Percentiles rank a stretch among this genome's conserved stretches.
phyloP scores from a whole-genome alignment of 371 early-diverging fungal species.

The Globomyces sp. region DNA sequence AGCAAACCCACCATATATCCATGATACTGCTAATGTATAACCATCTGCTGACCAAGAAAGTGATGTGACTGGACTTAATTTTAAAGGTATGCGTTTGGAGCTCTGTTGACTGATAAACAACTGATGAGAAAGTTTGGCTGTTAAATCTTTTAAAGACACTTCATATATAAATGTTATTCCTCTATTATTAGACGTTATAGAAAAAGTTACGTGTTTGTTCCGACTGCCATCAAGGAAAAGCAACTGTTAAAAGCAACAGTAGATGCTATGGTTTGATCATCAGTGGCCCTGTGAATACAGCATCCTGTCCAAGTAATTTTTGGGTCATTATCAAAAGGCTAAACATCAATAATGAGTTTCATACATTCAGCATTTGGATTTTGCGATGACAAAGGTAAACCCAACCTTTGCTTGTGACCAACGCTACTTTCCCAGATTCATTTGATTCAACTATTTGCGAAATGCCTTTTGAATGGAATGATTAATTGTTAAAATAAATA shows the following conservation, averaged over 20 bases:
- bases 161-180: slow-evolving; percentile 14
- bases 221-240: slow-evolving; percentile 40
- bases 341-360: no score
- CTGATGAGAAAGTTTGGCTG: slow-evolving; percentile 30
- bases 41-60: slow-evolving; percentile 78
- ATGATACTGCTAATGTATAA: slow-evolving; percentile 71
- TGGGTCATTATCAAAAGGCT: no score
- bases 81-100: slow-evolving; percentile 12
- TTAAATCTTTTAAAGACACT: slow-evolving; percentile 15
- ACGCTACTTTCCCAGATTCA: slow-evolving; percentile 15
- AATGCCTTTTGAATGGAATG: no score
- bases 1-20: slow-evolving; percentile 60
- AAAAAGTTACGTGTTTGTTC: slow-evolving; percentile 13
- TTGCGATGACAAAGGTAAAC: slow-evolving; percentile 31
- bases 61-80: slow-evolving; percentile 35
- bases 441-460: no score
- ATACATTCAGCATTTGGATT: neutral
- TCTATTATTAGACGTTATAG: slow-evolving; percentile 1
- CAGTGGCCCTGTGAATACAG: slow-evolving; percentile 34
- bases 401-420: slow-evolving; percentile 32
- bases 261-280: slow-evolving; percentile 25
- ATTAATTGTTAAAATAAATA: slow-evolving; percentile 20
- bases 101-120: slow-evolving; percentile 16
- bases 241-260: slow-evolving; percentile 37
- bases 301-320: slow-evolving; percentile 35